Conservation (phyloP, 805 yeast genomes). For the Kazachstania bromeliacearum region DNA sequence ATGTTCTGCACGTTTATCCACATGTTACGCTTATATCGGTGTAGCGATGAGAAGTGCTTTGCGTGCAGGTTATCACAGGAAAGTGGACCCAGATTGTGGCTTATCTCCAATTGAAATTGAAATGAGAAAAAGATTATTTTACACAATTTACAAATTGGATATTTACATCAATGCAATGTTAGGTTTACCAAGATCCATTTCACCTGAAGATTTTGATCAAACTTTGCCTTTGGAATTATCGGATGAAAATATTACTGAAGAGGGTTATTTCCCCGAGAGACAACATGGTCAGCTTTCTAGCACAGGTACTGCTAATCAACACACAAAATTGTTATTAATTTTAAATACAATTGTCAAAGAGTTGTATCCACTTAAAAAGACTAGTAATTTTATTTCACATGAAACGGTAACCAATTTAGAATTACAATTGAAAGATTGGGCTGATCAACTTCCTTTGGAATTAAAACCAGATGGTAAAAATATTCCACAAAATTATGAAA, state of each 20-base stretch:
- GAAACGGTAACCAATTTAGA: constrained; percentile 62
- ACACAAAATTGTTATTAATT: constrained; percentile 63
- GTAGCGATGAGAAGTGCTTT: constrained; percentile 79
- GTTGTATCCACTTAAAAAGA: constrained; percentile 49
- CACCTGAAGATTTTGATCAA: constrained; percentile 80
- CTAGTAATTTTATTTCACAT: constrained; percentile 27
- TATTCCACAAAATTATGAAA: constrained; percentile 38
- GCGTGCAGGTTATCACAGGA: constrained; percentile 77
- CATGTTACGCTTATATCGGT: constrained; percentile 87
- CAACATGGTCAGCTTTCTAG: constrained; percentile 27
- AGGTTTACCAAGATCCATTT: constrained; percentile 70
- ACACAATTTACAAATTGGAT: constrained; percentile 86
- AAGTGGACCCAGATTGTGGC: constrained; percentile 40
- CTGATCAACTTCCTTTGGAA: constrained; percentile 58
- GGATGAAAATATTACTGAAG: constrained; percentile 72
- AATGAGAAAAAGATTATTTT: constrained; percentile 75
- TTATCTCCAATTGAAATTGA: constrained; percentile 67
- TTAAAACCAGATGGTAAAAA: constrained; percentile 45
- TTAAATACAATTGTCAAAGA: constrained; percentile 62
- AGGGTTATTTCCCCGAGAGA: constrained; percentile 29
- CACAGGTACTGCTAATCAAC: constrained; percentile 65
- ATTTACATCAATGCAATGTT: constrained; percentile 81
- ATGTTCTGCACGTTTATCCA: constrained; percentile 74
- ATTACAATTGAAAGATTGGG: constrained; percentile 63
- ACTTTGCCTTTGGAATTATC: constrained; percentile 76